Percentiles rank a stretch among this genome's conserved stretches.
Evolutionary conservation across 495 filamentous ascomycete genomes (phyloP).

Genomic region (Gamarada debralockiae): DNA sequence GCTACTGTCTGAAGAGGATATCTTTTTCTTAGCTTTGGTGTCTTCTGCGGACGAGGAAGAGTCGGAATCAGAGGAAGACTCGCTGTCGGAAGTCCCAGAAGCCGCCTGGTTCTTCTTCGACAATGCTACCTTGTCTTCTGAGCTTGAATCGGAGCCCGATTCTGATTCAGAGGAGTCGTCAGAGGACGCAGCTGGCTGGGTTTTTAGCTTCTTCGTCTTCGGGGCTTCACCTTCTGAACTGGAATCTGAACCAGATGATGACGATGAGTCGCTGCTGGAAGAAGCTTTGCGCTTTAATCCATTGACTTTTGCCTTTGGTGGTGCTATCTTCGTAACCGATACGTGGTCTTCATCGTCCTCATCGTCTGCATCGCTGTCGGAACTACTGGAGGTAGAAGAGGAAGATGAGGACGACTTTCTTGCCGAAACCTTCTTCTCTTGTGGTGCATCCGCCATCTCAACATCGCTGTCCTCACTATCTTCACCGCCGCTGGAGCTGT

Average conservation of each 20-base stretch:
- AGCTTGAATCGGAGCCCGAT: slow-evolving; percentile 20
- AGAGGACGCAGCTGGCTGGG: slow-evolving; percentile 10
- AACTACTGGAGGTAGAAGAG: slow-evolving; percentile 46
- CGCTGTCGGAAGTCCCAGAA: slow-evolving; percentile 16
- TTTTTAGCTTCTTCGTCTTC: slow-evolving; percentile 32
- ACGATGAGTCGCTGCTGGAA: slow-evolving; percentile 41
- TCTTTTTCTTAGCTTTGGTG: slow-evolving; percentile 25
- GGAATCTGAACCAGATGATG: slow-evolving; percentile 18
- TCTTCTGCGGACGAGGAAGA: slow-evolving; percentile 28
- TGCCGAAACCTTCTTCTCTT: slow-evolving; percentile 9
- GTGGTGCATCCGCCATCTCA: slow-evolving; percentile 53
- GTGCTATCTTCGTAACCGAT: slow-evolving; percentile 20
- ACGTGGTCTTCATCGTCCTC: slow-evolving; percentile 40
- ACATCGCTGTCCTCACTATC: slow-evolving; percentile 44
- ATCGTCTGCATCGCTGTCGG: slow-evolving; percentile 60
- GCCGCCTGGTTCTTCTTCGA: slow-evolving; percentile 31
- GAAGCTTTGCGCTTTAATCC: slow-evolving; percentile 63
- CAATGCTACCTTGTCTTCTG: slow-evolving; percentile 27
- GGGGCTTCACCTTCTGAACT: slow-evolving; percentile 32
- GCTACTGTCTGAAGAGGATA: no score
- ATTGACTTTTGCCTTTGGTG: slow-evolving; percentile 36
- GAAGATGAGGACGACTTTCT: slow-evolving; percentile 34
- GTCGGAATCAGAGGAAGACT: slow-evolving; percentile 35
- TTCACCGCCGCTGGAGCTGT: slow-evolving; percentile 32
- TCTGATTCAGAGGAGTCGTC: slow-evolving; percentile 21